Evolutionary conservation across 2,329 filamentous ascomycete species (phyloP).

Genomic region (Phoma sp.): DNA sequence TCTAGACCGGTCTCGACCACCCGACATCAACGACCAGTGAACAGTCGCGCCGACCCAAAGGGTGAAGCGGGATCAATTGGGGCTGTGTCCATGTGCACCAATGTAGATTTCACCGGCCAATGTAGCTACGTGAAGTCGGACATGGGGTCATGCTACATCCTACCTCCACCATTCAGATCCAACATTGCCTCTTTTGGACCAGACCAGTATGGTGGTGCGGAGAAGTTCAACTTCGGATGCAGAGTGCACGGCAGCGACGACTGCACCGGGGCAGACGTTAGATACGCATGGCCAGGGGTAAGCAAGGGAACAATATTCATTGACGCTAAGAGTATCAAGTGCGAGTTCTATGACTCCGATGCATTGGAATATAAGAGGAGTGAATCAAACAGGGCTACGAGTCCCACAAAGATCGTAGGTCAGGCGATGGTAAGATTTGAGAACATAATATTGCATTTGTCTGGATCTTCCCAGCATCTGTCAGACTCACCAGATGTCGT

Average conservation of each 20-base stretch:
- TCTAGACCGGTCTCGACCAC: too few relatives aligned
- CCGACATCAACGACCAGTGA: neutral
- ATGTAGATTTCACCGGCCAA: neutral
- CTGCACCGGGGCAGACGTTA: neutral
- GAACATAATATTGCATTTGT: too few relatives aligned
- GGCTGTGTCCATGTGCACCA: neutral
- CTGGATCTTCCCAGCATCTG: too few relatives aligned
- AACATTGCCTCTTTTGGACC: neutral
- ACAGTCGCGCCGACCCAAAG: neutral
- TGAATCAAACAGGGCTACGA: too few relatives aligned
- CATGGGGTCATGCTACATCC: neutral
- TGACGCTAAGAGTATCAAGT: neutral
- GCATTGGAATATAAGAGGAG: too few relatives aligned
- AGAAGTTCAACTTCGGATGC: neutral
- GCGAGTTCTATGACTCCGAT: too few relatives aligned
- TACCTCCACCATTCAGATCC: neutral
- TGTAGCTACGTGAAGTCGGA: neutral
- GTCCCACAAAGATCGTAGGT: too few relatives aligned
- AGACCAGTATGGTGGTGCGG: neutral
- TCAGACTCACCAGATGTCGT: too few relatives aligned
- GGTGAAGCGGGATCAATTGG: neutral
- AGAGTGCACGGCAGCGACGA: neutral
- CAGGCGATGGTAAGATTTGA: too few relatives aligned
- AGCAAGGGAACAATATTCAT: neutral
- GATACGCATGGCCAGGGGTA: neutral